These are phyloP conservation scores for Larix kaempferi DNA, from an alignment of 75 land plant genomes.

Conservation along the genomic window DNA sequence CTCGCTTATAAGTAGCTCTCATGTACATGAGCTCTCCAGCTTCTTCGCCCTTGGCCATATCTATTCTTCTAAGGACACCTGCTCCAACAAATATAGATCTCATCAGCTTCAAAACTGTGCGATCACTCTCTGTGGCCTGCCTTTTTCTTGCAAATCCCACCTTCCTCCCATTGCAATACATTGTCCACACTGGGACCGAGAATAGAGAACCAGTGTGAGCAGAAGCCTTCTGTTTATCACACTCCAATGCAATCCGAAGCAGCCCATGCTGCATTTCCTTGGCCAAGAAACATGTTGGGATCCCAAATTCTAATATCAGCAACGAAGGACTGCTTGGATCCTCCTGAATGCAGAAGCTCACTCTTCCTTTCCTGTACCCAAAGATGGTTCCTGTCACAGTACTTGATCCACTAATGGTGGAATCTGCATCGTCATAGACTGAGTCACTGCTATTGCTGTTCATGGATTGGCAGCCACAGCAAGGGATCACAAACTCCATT, in stretches of 20 bases:
- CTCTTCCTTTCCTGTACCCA: slow-evolving; percentile 51
- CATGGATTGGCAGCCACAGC: slow-evolving; percentile 16
- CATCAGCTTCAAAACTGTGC: slow-evolving; percentile 30
- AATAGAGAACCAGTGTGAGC: slow-evolving; percentile 17
- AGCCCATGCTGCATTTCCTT: slow-evolving; percentile 55
- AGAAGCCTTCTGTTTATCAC: slow-evolving; percentile 9
- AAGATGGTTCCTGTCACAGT: slow-evolving; percentile 45
- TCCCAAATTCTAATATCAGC: slow-evolving; percentile 55
- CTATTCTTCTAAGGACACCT: slow-evolving; percentile 42
- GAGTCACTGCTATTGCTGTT: neutral
- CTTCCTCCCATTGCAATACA: slow-evolving; percentile 70
- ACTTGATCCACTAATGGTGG: neutral
- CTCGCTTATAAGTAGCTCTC: slow-evolving; percentile 45
- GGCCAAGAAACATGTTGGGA: slow-evolving; percentile 51
- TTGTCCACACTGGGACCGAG: slow-evolving; percentile 51
- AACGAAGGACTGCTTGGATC: slow-evolving; percentile 35
- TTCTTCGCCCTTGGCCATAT: slow-evolving; percentile 8
- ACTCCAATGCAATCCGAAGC: slow-evolving; percentile 57
- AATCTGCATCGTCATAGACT: neutral
- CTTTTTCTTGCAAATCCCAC: slow-evolving; percentile 49
- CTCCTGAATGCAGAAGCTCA: slow-evolving; percentile 64
- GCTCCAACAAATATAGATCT: slow-evolving; percentile 55
- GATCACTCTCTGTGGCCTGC: slow-evolving; percentile 17
- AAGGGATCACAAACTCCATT: slow-evolving; percentile 40
- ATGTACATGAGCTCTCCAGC: slow-evolving; percentile 47